Evolutionary conservation across 208 protist genomes (phyloP).

Genomic region (Vickermania ingenoplastis): DNA sequence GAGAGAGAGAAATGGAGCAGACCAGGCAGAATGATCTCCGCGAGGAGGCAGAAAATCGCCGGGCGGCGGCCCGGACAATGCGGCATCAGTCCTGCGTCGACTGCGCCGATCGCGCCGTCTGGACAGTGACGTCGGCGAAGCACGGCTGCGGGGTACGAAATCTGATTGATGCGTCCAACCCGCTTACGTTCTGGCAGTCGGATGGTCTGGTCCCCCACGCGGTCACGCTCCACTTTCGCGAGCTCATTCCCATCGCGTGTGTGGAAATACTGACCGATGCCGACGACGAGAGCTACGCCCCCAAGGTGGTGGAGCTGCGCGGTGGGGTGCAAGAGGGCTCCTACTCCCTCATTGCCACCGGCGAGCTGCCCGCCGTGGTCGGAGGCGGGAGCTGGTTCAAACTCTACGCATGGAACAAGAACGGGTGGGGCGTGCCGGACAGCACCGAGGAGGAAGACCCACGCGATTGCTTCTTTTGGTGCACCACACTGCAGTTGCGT

Average conservation of each 20-base stretch:
- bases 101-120: constrained; percentile 32
- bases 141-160: constrained; percentile 76
- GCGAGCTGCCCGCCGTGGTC: constrained; percentile 20
- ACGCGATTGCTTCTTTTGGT: constrained; percentile 41
- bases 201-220: constrained; percentile 77
- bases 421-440: constrained; percentile 1
- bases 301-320: constrained; percentile 42
- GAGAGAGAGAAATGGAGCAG: no score
- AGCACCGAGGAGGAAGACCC: constrained; percentile 10
- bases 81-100: constrained; percentile 7
- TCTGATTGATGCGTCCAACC: constrained; percentile 40
- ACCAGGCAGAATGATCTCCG: no score
- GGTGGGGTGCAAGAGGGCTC: constrained; percentile 60
- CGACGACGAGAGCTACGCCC: constrained; percentile 86
- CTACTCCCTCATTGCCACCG: constrained; percentile 45
- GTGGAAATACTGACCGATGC: constrained; percentile 64
- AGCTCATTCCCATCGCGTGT: constrained; percentile 34
- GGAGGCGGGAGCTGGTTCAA: constrained; percentile 64
- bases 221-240: constrained; percentile 51
- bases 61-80: background rate
- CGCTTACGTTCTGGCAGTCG: constrained; percentile 80
- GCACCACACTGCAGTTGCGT: constrained; percentile 39
- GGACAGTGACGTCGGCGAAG: constrained; percentile 82
- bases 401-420: constrained; percentile 17
- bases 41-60: background rate